Evolutionary conservation across 805 yeast species (phyloP), one percentile per base, ranked within the genome.

Genomic region (Peterozyma xylosa): DNA sequence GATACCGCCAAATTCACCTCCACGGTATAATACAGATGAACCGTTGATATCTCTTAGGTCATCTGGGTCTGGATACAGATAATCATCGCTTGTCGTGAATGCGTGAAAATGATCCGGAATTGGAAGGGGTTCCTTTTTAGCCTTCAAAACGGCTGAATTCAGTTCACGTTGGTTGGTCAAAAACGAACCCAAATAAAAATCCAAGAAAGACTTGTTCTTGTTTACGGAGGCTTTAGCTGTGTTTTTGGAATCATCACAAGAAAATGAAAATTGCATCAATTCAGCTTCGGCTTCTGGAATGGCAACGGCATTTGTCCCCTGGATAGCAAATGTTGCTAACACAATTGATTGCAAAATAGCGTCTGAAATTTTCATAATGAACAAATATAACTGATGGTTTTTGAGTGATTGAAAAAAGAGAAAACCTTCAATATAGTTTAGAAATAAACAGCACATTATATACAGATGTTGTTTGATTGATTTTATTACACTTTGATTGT

Each of bases 1-100:
- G 33, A 76, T 69, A 3, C 82, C 82, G 2, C 79, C 76, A 51
- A 73, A 74, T 50, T 62, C 68, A 48, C 67, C 68, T 49, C 70
- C 68, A 48, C 67, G 60, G 50, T 64, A 64, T 30, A 63, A 50
- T 14, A 57, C 60, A 17, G 67, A 53, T n/a, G 68, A 57, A 16
- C 70, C 70, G 45, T 64, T 64, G 46, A 66, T 52, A 50, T 66
- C 70, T 48, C 67, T 53, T 45, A 66, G 52, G 46, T 63, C 68
- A 46, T 66, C 66, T 40, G 45, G 39, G 48, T 63, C 66, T 36
- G 68, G 68, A 48, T 60, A 62, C 17, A 54, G 40, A 47, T 62
- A 63, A 27, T 56, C 53, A 36, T 63, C 68, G 44, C 59, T 62
- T 35, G 62, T 47, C 33, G 59, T 50, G 47, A 58, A 49, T 33